Conservation (phyloP, 768 basidiomycete genomes). For the Udeniomyces megalosporus region DNA sequence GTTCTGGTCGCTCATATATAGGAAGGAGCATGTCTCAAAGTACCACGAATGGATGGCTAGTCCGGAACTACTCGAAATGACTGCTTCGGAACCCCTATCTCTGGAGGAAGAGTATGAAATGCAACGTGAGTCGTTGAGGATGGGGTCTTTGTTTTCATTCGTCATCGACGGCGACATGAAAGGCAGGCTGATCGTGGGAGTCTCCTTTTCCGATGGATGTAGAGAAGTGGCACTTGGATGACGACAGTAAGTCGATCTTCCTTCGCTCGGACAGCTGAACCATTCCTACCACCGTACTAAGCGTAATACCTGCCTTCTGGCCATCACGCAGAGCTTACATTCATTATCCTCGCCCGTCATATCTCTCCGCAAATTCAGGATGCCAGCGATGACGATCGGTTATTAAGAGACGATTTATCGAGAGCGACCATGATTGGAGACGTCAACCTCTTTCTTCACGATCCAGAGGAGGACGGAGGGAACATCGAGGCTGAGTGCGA, state of each 20-base stretch:
- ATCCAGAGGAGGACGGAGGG: slow-evolving; percentile 26
- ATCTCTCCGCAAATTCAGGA: slow-evolving; percentile 17
- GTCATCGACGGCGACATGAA: no score
- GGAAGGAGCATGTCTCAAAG: slow-evolving; percentile 38
- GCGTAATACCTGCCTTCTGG: not conserved
- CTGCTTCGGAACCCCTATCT: slow-evolving; percentile 68
- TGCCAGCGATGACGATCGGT: slow-evolving; percentile 10
- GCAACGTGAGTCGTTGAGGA: slow-evolving; percentile 46
- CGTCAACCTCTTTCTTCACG: slow-evolving; percentile 68
- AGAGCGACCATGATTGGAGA: slow-evolving; percentile 67
- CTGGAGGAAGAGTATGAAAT: slow-evolving; percentile 72
- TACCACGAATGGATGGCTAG: slow-evolving; percentile 83
- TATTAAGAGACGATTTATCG: slow-evolving; percentile 24
- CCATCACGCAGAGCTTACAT: slow-evolving; percentile 72
- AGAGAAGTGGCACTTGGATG: slow-evolving; percentile 76
- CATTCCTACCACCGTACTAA: not conserved
- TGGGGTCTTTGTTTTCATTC: not conserved
- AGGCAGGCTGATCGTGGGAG: no score
- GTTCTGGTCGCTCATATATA: slow-evolving; percentile 20
- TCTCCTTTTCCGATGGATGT: not conserved
- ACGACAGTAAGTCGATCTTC: slow-evolving; percentile 46
- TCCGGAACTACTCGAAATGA: slow-evolving; percentile 52
- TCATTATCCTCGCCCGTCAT: slow-evolving; percentile 57
- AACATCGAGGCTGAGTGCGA: slow-evolving; percentile 61
- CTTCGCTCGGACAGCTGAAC: not conserved